Evolutionary conservation across 768 basidiomycete species (phyloP), one percentile per base, ranked within the genome.

Genomic region (Amanita fuliginea): DNA sequence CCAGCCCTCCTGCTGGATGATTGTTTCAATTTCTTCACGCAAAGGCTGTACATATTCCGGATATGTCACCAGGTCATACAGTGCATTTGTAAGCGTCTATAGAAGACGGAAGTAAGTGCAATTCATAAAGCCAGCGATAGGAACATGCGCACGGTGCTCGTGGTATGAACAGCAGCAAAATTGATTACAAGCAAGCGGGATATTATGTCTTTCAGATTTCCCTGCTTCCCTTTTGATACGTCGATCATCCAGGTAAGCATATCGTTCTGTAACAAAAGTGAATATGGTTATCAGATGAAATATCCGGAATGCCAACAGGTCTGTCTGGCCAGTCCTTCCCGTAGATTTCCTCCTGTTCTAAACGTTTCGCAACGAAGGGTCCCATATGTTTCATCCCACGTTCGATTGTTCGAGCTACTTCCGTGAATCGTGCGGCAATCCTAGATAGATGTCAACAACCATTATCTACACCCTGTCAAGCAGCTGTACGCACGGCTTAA

Each of bases 181-280:
- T 73, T 72, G 28, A 71, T 53, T 6, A 63, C 47, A 7, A 77
- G 55, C 6, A 75, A 52, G 16, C 67, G 61, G 0, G 54, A 54
- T 1, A 64, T 61, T 6, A 74, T 53, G 28, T 66, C 61, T 16
- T 57, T 48, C 0, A 62, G 47, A 6, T 51, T 60, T 22, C 56
- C 51, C 28, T 62, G 59, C 3, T 60, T 61, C 6, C 59, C 54
- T 1, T 71, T 70, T 5, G 57, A 59, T 39, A 28, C 14, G 6
- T 72, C 73, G 34, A 76, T 60, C 7, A 76, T 57, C 74, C 74
- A 79, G 13, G 67, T 62, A 0, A 77, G 61, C 16, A 75, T 51
- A 48, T 77, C 75, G 44, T 68, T 67, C 75, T 75, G 7, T 44
- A 34, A 18, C 35, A 10, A 13, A 18, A 26, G 8, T 11, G 28